Evolutionary conservation across 1,284 basidiomycete genomes (phyloP).

Genomic region (Microbotryum silenes-acaulis): DNA sequence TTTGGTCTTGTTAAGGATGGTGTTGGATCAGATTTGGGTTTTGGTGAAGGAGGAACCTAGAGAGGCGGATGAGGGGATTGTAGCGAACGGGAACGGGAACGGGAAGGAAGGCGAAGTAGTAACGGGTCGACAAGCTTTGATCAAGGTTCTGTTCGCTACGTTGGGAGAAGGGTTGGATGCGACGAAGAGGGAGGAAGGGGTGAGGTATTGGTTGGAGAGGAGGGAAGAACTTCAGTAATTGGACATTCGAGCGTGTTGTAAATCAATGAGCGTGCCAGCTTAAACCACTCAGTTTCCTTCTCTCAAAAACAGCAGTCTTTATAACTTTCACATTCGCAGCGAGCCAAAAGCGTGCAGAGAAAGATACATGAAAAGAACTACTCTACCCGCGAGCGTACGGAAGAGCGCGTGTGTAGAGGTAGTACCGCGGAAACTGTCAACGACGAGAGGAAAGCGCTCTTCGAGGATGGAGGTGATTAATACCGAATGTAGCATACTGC

Average conservation of each 20-base stretch:
- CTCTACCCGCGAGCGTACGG: too few species aligned
- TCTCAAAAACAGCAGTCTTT: too few species aligned
- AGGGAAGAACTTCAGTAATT: constrained; percentile 8
- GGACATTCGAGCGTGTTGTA: too few species aligned
- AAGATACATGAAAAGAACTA: too few species aligned
- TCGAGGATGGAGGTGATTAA: too few species aligned
- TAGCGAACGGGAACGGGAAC: neutral
- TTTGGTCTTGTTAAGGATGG: constrained; percentile 13
- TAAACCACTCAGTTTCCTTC: too few species aligned
- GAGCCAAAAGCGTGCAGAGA: too few species aligned
- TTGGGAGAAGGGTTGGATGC: constrained; percentile 33
- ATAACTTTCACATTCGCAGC: too few species aligned
- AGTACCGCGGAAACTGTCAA: too few species aligned
- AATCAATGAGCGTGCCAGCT: too few species aligned
- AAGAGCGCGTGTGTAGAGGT: too few species aligned
- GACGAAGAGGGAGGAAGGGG: constrained; percentile 31
- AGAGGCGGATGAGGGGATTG: neutral
- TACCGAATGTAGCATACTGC: constrained; percentile 60
- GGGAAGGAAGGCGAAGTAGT: neutral
- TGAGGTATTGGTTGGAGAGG: constrained; percentile 30
- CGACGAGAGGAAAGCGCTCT: too few species aligned
- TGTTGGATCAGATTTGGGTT: constrained; percentile 18
- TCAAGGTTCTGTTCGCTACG: constrained; percentile 25
- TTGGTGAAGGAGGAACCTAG: constrained; percentile 17
- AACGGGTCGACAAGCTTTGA: constrained; percentile 14